phyloP scores from a whole-genome alignment of 495 filamentous ascomycete species.

The Aspergillus funiculosus region DNA sequence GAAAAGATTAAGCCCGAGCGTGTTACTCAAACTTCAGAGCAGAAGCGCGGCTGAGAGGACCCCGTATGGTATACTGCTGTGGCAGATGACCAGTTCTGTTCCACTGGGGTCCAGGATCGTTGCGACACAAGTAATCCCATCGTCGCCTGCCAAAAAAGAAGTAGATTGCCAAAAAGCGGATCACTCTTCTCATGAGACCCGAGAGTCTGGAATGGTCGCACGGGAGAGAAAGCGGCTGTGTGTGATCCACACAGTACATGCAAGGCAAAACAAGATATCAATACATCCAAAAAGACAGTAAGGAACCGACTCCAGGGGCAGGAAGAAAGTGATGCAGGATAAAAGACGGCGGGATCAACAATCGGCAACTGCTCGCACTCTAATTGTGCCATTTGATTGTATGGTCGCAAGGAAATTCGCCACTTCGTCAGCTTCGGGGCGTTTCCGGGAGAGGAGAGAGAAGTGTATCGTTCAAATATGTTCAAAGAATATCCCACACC shows the following conservation, averaged over 20 bases:
- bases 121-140: not conserved
- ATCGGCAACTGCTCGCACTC: conserved; percentile 4
- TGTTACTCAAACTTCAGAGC: not conserved
- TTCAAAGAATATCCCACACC: conserved; percentile 83
- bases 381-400: conserved; percentile 8
- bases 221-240: not conserved
- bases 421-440: conserved; percentile 26
- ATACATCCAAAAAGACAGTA: conserved; percentile 10
- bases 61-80: too few relatives aligned
- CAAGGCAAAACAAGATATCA: conserved; percentile 8
- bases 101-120: not conserved
- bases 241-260: conserved; percentile 2
- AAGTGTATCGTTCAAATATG: conserved; percentile 5
- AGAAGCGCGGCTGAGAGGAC: too few relatives aligned
- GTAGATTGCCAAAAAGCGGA: not conserved
- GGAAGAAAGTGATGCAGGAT: not conserved
- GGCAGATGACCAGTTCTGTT: too few relatives aligned
- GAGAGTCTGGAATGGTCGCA: conserved; percentile 1
- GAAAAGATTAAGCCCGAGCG: not conserved
- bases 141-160: not conserved
- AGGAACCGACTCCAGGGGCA: conserved; percentile 1
- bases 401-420: conserved; percentile 35
- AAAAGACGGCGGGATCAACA: conserved; percentile 5
- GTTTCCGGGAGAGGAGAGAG: conserved; percentile 13
- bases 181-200: not conserved